These are phyloP conservation scores for Dactylellina haptotyla DNA, from an alignment of 2,329 filamentous ascomycete species.

Conservation along the genomic window DNA sequence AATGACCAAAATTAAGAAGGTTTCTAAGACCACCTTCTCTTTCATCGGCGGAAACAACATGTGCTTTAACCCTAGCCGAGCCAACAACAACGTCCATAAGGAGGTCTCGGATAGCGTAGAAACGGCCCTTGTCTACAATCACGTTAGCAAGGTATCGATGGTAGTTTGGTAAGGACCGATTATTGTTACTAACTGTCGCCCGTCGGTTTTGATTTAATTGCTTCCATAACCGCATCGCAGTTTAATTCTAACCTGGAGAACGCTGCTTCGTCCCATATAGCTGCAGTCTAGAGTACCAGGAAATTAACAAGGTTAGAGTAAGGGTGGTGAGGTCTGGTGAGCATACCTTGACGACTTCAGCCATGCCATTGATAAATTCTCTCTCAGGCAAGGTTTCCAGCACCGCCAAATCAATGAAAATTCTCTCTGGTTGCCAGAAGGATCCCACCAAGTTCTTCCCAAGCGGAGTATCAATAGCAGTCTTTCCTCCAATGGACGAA, in stretches of 20 bases:
- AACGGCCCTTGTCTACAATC: conserved; percentile 65
- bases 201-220: conserved; percentile 72
- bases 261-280: conserved; percentile 90
- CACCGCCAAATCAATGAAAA: conserved; percentile 94
- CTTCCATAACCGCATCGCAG: conserved; percentile 77
- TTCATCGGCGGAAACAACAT: conserved; percentile 93
- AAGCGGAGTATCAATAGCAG: conserved; percentile 92
- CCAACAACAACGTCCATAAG: conserved; percentile 84
- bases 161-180: background rate
- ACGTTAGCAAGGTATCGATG: conserved; percentile 1
- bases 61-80: conserved; percentile 91
- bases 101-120: conserved; percentile 75
- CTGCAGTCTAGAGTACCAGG: conserved; percentile 78
- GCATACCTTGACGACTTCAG: conserved; percentile 85
- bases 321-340: background rate
- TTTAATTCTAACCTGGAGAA: conserved; percentile 86
- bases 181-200: conserved; percentile 59
- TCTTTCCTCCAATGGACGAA: conserved; percentile 97
- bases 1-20: conserved; percentile 96
- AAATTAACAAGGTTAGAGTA: conserved; percentile 13
- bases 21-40: conserved; percentile 93
- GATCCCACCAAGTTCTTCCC: conserved; percentile 96
- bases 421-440: conserved; percentile 94
- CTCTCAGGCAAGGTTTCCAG: conserved; percentile 87
- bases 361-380: conserved; percentile 99